phyloP scores from a whole-genome alignment of 2,329 filamentous ascomycete genomes.

The Leptographium procerum region DNA sequence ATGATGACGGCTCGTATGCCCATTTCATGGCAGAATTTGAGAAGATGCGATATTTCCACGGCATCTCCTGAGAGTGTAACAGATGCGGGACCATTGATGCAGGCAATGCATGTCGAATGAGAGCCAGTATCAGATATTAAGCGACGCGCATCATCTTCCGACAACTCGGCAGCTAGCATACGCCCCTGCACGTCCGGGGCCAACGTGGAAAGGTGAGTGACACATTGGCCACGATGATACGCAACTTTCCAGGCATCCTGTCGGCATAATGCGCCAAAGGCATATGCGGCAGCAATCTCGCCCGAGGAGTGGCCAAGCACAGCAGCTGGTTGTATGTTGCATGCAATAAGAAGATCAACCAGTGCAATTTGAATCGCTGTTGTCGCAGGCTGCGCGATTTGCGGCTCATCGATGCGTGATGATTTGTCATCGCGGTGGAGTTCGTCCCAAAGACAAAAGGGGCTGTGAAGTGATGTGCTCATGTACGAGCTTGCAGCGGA shows the following conservation, averaged over 20 bases:
- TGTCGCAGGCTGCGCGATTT: slow-evolving; percentile 20
- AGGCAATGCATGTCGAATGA: slow-evolving; percentile 19
- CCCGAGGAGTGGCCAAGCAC: slow-evolving; percentile 25
- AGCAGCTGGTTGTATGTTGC: slow-evolving; percentile 15
- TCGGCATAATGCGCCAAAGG: slow-evolving; percentile 16
- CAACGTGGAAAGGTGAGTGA: slow-evolving; percentile 14
- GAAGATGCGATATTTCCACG: slow-evolving; percentile 5
- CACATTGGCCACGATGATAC: slow-evolving; percentile 21
- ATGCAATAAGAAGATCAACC: slow-evolving; percentile 20
- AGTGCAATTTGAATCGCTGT: slow-evolving; percentile 24
- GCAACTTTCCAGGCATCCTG: slow-evolving; percentile 21
- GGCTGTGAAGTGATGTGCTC: slow-evolving; percentile 8
- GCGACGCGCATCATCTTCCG: slow-evolving; percentile 22
- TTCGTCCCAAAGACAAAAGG: slow-evolving; percentile 16
- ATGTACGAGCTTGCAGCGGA: slow-evolving; percentile 18
- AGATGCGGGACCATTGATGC: slow-evolving; percentile 22
- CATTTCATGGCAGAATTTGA: slow-evolving; percentile 4
- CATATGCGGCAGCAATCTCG: slow-evolving; percentile 26
- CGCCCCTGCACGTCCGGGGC: slow-evolving; percentile 18
- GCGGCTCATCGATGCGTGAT: slow-evolving; percentile 16
- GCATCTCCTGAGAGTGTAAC: slow-evolving; percentile 23
- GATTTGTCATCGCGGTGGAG: slow-evolving; percentile 5
- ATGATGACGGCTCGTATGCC: slow-evolving; percentile 8
- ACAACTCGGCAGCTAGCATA: slow-evolving; percentile 36
- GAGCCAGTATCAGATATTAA: slow-evolving; percentile 10